Conservation (phyloP, 2,329 filamentous ascomycete species). For the Colletotrichum filicis region DNA sequence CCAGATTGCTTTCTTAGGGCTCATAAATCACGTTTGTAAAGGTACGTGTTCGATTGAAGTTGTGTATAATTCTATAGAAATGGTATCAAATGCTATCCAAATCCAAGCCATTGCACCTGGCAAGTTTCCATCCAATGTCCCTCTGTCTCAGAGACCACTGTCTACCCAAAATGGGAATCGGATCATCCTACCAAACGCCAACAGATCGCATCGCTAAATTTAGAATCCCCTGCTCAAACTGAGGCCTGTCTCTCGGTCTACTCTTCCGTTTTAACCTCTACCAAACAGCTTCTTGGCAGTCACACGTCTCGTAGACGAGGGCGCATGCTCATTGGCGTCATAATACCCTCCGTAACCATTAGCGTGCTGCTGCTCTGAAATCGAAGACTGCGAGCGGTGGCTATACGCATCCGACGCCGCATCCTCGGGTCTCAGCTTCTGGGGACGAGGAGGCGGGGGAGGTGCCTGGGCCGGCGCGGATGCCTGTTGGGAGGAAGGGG, state of each 20-base stretch:
- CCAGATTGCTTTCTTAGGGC: too few relatives aligned
- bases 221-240: not conserved
- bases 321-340: constrained; percentile 16
- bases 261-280: constrained; percentile 10
- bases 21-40: too few relatives aligned
- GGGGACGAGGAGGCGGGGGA: constrained; percentile 46
- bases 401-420: constrained; percentile 13
- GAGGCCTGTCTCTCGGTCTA: too few relatives aligned
- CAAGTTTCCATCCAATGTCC: not conserved
- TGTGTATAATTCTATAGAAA: not conserved
- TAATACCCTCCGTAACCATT: constrained; percentile 29
- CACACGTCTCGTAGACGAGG: constrained; percentile 23
- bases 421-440: constrained; percentile 44
- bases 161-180: not conserved
- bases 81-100: not conserved
- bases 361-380: constrained; percentile 17
- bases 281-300: constrained; percentile 37
- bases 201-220: not conserved
- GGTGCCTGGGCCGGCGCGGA: constrained; percentile 36
- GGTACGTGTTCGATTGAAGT: not conserved
- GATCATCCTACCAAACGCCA: not conserved
- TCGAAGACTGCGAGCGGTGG: constrained; percentile 14
- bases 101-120: not conserved
- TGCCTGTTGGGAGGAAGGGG: constrained; percentile 27
- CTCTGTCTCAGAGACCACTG: not conserved